phyloP scores from a whole-genome alignment of 306 rosid species.

The Senna tora region DNA sequence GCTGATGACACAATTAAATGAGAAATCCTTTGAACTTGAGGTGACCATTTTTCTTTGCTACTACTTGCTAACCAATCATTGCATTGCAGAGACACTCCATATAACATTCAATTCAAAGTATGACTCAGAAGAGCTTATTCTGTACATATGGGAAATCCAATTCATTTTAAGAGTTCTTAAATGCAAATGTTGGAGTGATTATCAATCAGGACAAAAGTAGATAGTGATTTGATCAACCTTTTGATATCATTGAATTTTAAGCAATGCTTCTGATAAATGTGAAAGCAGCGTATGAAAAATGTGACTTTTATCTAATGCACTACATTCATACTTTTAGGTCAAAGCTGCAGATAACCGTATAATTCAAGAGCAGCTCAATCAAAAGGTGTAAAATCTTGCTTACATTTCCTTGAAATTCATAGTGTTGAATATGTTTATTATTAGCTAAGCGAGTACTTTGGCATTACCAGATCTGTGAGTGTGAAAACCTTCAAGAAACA shows the following conservation, averaged over 20 bases:
- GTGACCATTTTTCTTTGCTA: conserved; percentile 52
- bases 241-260: conserved; percentile 23
- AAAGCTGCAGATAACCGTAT: conserved; percentile 92
- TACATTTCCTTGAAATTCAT: conserved; percentile 8
- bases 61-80: conserved; percentile 26
- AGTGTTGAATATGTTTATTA: conserved; percentile 6
- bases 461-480: conserved; percentile 66
- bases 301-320: conserved; percentile 30
- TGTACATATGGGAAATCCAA: conserved; percentile 31
- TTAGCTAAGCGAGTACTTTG: conserved; percentile 37
- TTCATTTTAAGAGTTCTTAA: not conserved
- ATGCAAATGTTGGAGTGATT: conserved; percentile 22
- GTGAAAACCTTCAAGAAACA: conserved; percentile 75
- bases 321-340: conserved; percentile 58
- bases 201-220: conserved; percentile 27
- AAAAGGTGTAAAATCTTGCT: conserved; percentile 61
- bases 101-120: conserved; percentile 32
- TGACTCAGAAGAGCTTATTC: conserved; percentile 6
- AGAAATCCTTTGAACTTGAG: conserved; percentile 97
- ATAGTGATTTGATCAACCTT: conserved; percentile 24
- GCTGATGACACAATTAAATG: conserved; percentile 76
- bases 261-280: conserved; percentile 33
- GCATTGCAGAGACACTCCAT: conserved; percentile 30
- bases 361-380: conserved; percentile 90
- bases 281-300: conserved; percentile 17